phyloP scores from a whole-genome alignment of 768 basidiomycete genomes.

The Daedalea quercina region DNA sequence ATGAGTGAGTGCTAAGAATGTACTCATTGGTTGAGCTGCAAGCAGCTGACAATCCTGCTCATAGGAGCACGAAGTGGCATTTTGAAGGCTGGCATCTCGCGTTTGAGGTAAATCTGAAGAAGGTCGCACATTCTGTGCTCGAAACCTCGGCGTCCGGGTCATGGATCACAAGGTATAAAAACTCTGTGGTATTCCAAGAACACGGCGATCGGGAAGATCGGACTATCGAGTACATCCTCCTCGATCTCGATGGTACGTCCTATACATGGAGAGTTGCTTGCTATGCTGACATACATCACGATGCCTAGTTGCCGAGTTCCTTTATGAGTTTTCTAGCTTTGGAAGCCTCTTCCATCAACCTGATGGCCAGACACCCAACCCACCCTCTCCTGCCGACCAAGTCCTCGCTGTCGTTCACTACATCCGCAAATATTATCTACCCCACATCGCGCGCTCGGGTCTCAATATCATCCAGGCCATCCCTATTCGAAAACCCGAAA shows the following conservation, averaged over 20 bases:
- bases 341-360: slow-evolving; percentile 11
- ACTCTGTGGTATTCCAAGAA: slow-evolving; percentile 9
- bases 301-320: slow-evolving; percentile 18
- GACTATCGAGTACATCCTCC: slow-evolving; percentile 14
- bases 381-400: slow-evolving; percentile 14
- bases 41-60: neutral
- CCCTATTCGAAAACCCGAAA: slow-evolving; percentile 14
- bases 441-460: slow-evolving; percentile 13
- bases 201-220: slow-evolving; percentile 9
- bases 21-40: too few relatives aligned
- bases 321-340: slow-evolving; percentile 21
- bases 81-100: slow-evolving; percentile 22
- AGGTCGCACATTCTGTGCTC: slow-evolving; percentile 13
- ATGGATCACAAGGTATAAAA: slow-evolving; percentile 9
- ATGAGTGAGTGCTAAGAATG: slow-evolving; percentile 1
- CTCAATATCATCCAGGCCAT: slow-evolving; percentile 20
- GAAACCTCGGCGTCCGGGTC: slow-evolving; percentile 4
- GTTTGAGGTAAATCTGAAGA: slow-evolving; percentile 23
- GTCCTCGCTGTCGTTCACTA: slow-evolving; percentile 19
- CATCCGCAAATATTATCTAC: slow-evolving; percentile 20
- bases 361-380: neutral
- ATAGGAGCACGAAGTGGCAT: slow-evolving; percentile 13
- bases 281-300: neutral
- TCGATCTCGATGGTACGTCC: slow-evolving; percentile 19
- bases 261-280: neutral